Conservation (phyloP, 2,329 filamentous ascomycete genomes). For the Phoma sp. region DNA sequence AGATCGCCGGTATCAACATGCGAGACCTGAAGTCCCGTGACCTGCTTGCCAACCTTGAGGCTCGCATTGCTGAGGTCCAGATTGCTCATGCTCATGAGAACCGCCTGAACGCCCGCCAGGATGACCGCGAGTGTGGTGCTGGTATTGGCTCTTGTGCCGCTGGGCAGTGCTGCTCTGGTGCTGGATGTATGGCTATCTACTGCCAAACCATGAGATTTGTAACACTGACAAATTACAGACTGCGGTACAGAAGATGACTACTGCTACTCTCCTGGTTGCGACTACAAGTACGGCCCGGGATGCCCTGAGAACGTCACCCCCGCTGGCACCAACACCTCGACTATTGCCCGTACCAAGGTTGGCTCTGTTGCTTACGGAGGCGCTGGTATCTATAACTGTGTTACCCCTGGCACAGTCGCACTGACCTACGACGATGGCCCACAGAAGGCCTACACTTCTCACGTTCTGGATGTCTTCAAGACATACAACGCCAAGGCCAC, state of each 20-base stretch:
- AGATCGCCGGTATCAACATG: constrained; percentile 45
- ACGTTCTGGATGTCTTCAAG: constrained; percentile 68
- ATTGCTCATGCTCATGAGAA: constrained; percentile 28
- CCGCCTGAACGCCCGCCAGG: constrained; percentile 36
- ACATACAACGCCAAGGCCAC: constrained; percentile 69
- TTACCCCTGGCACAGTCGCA: constrained; percentile 64
- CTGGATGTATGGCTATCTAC: constrained; percentile 35
- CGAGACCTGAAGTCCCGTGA: constrained; percentile 45
- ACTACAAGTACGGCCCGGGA: constrained; percentile 66
- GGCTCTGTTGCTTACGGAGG: constrained; percentile 65
- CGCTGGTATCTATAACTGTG: constrained; percentile 63
- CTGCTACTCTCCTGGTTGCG: constrained; percentile 68
- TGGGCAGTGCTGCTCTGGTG: constrained; percentile 46
- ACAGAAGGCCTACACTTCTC: constrained; percentile 63
- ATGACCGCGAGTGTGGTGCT: constrained; percentile 44
- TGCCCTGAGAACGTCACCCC: constrained; percentile 67
- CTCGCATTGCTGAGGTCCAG: constrained; percentile 34
- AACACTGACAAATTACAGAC: constrained; percentile 40
- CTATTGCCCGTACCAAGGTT: constrained; percentile 60
- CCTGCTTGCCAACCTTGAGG: constrained; percentile 39
- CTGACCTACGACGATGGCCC: constrained; percentile 74
- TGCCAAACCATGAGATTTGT: neutral
- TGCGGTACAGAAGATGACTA: constrained; percentile 64
- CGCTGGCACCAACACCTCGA: constrained; percentile 63
- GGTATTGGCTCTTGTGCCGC: constrained; percentile 39